Conservation (phyloP, 2,329 filamentous ascomycete species). For the Didymellaceae sp. region DNA sequence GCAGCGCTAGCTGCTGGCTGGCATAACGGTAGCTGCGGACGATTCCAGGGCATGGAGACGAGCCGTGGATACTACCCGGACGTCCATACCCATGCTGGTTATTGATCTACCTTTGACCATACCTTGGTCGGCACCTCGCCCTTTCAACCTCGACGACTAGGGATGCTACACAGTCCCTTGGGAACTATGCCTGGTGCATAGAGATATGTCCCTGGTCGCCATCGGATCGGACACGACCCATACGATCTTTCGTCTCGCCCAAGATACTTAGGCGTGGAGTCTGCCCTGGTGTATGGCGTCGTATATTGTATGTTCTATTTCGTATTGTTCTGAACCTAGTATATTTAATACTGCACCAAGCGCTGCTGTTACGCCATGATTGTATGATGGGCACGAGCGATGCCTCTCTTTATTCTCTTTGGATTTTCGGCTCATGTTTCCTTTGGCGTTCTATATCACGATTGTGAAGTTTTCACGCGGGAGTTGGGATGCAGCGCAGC, state of each 20-base stretch:
- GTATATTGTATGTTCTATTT: constrained; percentile 10
- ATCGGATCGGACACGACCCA: too few species aligned
- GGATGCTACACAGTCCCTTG: background rate
- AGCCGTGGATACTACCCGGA: constrained; percentile 57
- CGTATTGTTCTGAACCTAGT: constrained; percentile 20
- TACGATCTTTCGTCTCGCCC: too few species aligned
- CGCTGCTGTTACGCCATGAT: constrained; percentile 30
- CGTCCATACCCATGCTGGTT: constrained; percentile 49
- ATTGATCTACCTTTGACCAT: constrained; percentile 30
- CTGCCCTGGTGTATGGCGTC: constrained; percentile 4
- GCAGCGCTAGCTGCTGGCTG: constrained; percentile 39
- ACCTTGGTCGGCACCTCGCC: too few species aligned
- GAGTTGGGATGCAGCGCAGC: constrained; percentile 25
- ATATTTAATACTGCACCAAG: constrained; percentile 38
- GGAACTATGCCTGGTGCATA: background rate
- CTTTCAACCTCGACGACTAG: too few species aligned
- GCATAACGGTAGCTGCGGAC: constrained; percentile 49
- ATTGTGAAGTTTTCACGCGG: constrained; percentile 25
- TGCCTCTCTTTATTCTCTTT: constrained; percentile 18
- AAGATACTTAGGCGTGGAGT: constrained; percentile 3
- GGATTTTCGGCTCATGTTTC: constrained; percentile 6
- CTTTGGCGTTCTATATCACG: constrained; percentile 10
- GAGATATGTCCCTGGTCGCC: too few species aligned
- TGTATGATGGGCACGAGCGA: constrained; percentile 37
- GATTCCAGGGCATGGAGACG: constrained; percentile 55